A percentile compares a stretch with the other conserved stretches of the same genome.
These are phyloP conservation scores for Geranium incanum DNA, from an alignment of 441 rosid species.

Conservation along the genomic window DNA sequence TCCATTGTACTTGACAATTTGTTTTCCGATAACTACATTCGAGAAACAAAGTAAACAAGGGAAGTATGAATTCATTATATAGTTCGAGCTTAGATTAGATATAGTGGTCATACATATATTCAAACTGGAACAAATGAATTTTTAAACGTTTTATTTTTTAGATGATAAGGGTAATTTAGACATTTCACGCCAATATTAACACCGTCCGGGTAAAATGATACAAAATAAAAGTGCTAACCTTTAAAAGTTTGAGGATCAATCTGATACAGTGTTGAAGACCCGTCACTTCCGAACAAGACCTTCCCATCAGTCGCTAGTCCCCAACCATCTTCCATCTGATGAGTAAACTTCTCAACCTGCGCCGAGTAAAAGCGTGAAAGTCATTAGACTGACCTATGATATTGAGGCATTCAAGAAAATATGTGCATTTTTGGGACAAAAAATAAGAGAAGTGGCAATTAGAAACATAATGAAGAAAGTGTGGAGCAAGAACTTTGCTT, in stretches of 20 bases:
- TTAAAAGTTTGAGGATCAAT: slow-evolving; percentile 60
- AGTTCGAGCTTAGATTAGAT: slow-evolving; percentile 1
- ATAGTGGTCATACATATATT: not conserved
- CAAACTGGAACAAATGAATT: not conserved
- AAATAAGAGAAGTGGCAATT: not conserved
- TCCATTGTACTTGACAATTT: slow-evolving; percentile 50
- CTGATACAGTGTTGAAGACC: slow-evolving; percentile 73
- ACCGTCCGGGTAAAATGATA: too few species aligned
- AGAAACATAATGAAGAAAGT: slow-evolving; percentile 16
- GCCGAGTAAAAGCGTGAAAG: slow-evolving; percentile 15
- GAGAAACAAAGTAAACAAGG: slow-evolving; percentile 10
- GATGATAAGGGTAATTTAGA: too few species aligned
- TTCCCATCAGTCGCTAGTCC: slow-evolving; percentile 89
- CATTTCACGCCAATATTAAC: too few species aligned
- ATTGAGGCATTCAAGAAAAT: slow-evolving; percentile 11
- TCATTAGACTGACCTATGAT: slow-evolving; percentile 8
- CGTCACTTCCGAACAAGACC: slow-evolving; percentile 78
- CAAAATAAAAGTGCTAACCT: slow-evolving; percentile 41
- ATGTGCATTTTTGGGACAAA: not conserved
- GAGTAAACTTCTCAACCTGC: slow-evolving; percentile 63
- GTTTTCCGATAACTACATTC: slow-evolving; percentile 49
- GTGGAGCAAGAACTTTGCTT: slow-evolving; percentile 62
- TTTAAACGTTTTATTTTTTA: too few species aligned
- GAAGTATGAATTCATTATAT: not conserved
- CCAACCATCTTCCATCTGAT: slow-evolving; percentile 94